phyloP scores from a whole-genome alignment of 305 asterid species.

The Solanum hybrid region DNA sequence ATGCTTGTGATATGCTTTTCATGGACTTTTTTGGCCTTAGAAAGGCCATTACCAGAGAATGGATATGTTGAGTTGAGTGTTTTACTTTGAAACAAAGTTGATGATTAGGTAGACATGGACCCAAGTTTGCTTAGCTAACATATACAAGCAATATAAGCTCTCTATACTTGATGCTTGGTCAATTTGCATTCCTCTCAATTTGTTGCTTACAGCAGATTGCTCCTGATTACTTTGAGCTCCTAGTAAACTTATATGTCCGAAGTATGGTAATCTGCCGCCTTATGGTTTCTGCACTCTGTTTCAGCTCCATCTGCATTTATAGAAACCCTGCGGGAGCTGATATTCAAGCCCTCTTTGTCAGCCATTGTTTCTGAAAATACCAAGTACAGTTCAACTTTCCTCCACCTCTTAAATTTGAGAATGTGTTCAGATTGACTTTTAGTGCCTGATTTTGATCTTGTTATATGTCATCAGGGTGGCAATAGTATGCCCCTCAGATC shows the following conservation, averaged over 20 bases:
- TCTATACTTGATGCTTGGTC: neutral
- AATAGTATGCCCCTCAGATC: conserved; percentile 62
- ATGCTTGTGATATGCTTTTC: neutral
- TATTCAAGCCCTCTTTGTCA: conserved; percentile 92
- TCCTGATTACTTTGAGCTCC: neutral
- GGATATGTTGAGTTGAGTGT: neutral
- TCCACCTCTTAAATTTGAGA: neutral
- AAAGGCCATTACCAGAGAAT: neutral
- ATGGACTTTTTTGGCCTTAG: neutral
- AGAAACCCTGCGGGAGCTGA: conserved; percentile 82
- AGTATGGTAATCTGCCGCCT: neutral
- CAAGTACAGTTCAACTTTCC: conserved; percentile 33
- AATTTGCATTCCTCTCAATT: neutral
- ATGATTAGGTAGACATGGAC: neutral
- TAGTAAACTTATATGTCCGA: neutral
- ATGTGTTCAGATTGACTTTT: conserved; percentile 8
- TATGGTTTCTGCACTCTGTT: conserved; percentile 15
- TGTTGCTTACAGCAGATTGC: neutral
- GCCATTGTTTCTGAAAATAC: conserved; percentile 58
- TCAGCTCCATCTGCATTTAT: conserved; percentile 85
- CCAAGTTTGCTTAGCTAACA: neutral
- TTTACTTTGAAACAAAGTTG: neutral
- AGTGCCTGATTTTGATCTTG: conserved; percentile 12
- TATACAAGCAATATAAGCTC: neutral
- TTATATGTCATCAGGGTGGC: conserved; percentile 50